A percentile compares a stretch with the other conserved stretches of the same genome.
These are phyloP conservation scores for Limonium bicolor DNA, from an alignment of 148 eudicot genomes.

Conservation along the genomic window DNA sequence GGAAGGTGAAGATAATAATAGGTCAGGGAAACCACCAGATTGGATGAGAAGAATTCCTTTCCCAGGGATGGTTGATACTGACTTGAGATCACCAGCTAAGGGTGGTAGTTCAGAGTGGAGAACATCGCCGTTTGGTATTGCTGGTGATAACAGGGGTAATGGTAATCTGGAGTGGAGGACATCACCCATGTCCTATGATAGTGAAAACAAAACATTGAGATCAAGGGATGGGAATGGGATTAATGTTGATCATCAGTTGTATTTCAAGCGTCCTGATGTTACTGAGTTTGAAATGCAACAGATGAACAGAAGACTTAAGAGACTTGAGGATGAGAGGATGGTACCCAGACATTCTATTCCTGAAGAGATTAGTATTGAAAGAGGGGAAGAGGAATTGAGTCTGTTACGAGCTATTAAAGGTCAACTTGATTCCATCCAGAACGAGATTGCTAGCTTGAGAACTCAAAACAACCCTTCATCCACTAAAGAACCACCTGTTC, in stretches of 20 bases:
- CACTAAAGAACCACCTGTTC: slow-evolving; percentile 18
- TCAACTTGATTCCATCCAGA: slow-evolving; percentile 41
- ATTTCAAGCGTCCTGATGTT: slow-evolving; percentile 21
- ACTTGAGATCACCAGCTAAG: no score
- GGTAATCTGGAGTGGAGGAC: slow-evolving; percentile 1
- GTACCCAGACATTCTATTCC: no score
- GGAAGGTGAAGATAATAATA: slow-evolving; percentile 8
- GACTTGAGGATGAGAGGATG: slow-evolving; percentile 33
- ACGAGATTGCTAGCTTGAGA: slow-evolving; percentile 37
- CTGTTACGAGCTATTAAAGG: slow-evolving; percentile 57
- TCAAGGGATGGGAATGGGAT: slow-evolving; percentile 11
- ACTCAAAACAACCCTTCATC: slow-evolving; percentile 14
- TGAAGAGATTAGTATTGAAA: slow-evolving; percentile 11
- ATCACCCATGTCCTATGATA: slow-evolving; percentile 3
- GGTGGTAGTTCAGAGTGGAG: slow-evolving; percentile 22
- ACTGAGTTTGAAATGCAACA: slow-evolving; percentile 29
- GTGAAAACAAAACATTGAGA: slow-evolving; percentile 1
- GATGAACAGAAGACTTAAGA: slow-evolving; percentile 33
- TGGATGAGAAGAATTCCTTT: no score
- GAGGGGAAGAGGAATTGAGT: slow-evolving; percentile 28
- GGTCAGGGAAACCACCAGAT: slow-evolving; percentile 12
- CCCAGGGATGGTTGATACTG: no score
- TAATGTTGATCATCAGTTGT: slow-evolving; percentile 14
- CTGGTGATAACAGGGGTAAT: slow-evolving; percentile 10
- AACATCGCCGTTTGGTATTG: not conserved